Base-by-base conservation (phyloP, 495 filamentous ascomycete genomes). In the Trichoderma virens region DNA sequence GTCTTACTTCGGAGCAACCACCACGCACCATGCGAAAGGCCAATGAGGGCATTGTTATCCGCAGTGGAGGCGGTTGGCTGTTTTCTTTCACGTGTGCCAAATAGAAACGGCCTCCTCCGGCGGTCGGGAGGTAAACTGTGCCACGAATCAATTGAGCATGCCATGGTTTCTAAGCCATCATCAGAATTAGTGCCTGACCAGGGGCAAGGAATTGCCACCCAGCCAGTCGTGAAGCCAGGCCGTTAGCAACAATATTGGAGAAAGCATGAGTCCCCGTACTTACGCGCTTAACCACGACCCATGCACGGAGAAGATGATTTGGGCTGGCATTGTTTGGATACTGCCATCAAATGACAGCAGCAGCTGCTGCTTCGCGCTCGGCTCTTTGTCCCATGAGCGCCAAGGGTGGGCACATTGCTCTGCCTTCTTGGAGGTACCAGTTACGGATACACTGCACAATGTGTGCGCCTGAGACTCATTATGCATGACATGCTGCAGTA, bases 401-500 rank as follows among this genome's bases (percentile, higher is more conserved):
- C 18, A 47, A 25, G 18, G 51, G 25, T 27, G 51, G 27, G 51
- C 11, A 18, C 51, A 28, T n/a, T 56, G 51, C 25, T 14, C 18
- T 20, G 43, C 51, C 20, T 13, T 35, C 34, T 6, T 35, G 2
- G 6, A 6, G 6, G 34, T 2, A 35, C 34, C 0, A 13, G 25
- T 9, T 56, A 28, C 51, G 11, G 51, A 30, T 56, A 56, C 51
- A 28, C 51, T 56, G 25, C 51, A 56, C 51, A 56, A 28, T 56
- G 51, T 56, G 51, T 25, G 13, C 27, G 51, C 51, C 51, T 31
- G 51, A 56, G 51, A 56, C 51, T 56, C 51, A 18, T 27, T 56
- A 56, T 56, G 51, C 51, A 56, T 56, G 51, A 56, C 51, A 56
- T 56, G 51, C 51, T 56, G 51, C 51, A 56, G 51, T 30, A 56